Evolutionary conservation across 1,139 yeast genomes (phyloP).

Genomic region (Tardiomyces digboiensis): DNA sequence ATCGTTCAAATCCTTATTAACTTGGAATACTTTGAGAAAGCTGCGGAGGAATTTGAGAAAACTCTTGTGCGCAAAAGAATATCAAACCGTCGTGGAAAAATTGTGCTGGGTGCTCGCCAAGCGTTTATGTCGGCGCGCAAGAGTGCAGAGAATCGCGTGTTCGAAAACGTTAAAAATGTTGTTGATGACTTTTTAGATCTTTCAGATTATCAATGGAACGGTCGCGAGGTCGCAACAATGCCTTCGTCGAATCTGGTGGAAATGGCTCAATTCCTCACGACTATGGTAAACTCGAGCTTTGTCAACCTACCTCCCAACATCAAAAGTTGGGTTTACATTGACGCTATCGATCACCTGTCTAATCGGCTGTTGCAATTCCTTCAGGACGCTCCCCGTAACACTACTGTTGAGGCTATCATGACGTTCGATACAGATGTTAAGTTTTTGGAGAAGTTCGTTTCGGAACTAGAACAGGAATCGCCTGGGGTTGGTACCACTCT

Average conservation of each 20-base stretch:
- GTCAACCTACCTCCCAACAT: constrained; percentile 73
- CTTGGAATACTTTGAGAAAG: constrained; percentile 68
- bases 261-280: constrained; percentile 79
- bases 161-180: constrained; percentile 57
- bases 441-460: constrained; percentile 45
- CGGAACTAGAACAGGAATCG: constrained; percentile 7
- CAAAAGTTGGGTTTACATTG: constrained; percentile 67
- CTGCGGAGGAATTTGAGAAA: constrained; percentile 36
- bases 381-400: constrained; percentile 34
- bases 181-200: constrained; percentile 74
- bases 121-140: constrained; percentile 56
- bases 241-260: constrained; percentile 76
- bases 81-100: constrained; percentile 25
- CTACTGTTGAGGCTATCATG: constrained; percentile 37
- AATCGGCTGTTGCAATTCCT: constrained; percentile 57
- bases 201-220: constrained; percentile 78
- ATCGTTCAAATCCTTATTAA: constrained; percentile 84
- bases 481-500: constrained; percentile 27
- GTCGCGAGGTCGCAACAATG: constrained; percentile 40
- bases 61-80: constrained; percentile 30
- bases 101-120: constrained; percentile 43
- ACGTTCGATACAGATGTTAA: constrained; percentile 56
- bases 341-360: constrained; percentile 82
- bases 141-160: constrained; percentile 72
- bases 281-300: constrained; percentile 81